phyloP scores from a whole-genome alignment of 1,139 yeast species.

The Pichia terricola region DNA sequence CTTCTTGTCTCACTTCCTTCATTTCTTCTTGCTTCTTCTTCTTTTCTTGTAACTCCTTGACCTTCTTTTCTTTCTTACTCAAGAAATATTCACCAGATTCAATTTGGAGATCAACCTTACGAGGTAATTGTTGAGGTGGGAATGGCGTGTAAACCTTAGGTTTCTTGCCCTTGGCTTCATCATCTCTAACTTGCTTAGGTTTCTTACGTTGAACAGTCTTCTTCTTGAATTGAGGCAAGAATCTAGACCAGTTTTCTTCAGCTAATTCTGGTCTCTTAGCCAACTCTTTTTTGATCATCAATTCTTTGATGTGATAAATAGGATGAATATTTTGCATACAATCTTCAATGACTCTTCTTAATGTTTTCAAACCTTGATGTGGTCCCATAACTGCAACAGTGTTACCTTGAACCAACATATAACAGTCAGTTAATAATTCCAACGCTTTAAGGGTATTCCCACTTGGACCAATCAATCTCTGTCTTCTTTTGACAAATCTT shows the following conservation, averaged over 20 bases:
- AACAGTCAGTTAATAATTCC: constrained; percentile 87
- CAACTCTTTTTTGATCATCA: constrained; percentile 93
- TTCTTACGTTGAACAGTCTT: constrained; percentile 91
- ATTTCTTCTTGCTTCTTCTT: constrained; percentile 68
- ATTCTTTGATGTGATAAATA: constrained; percentile 89
- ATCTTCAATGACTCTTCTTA: constrained; percentile 91
- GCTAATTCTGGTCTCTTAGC: constrained; percentile 93
- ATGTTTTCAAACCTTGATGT: constrained; percentile 82
- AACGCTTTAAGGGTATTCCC: constrained; percentile 95
- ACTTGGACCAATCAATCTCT: constrained; percentile 90
- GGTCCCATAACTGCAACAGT: constrained; percentile 98
- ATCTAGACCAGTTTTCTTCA: constrained; percentile 94
- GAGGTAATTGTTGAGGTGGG: constrained; percentile 97
- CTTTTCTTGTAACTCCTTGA: constrained; percentile 65
- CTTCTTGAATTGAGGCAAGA: constrained; percentile 94
- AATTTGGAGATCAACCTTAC: constrained; percentile 94
- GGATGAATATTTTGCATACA: constrained; percentile 97
- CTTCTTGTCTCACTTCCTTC: constrained; percentile 55
- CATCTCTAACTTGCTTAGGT: constrained; percentile 50
- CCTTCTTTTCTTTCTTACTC: constrained; percentile 72
- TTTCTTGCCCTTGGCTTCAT: constrained; percentile 37
- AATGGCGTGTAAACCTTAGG: constrained; percentile 94
- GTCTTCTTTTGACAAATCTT: constrained; percentile 90
- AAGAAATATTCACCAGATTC: constrained; percentile 98
- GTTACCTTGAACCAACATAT: constrained; percentile 92